A percentile compares a stretch with the other conserved stretches of the same genome.
These are phyloP conservation scores for Hypholoma sublateritium DNA, from an alignment of 768 basidiomycete genomes.

Conservation along the genomic window DNA sequence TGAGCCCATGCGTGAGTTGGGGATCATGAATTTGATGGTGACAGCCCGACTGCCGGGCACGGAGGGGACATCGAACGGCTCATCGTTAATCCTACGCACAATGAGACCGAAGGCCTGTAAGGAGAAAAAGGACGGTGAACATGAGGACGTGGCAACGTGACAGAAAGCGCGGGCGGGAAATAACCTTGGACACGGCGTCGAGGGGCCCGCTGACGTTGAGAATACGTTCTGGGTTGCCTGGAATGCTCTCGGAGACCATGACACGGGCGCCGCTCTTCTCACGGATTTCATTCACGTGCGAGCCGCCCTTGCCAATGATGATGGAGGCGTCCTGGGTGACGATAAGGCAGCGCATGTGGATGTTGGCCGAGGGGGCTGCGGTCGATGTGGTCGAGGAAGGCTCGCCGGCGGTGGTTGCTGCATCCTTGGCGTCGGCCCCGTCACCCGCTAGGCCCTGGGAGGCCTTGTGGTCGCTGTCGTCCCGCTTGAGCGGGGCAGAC, in stretches of 20 bases:
- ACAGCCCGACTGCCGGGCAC: conserved; percentile 98
- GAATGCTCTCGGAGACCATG: conserved; percentile 97
- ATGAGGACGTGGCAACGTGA: not conserved
- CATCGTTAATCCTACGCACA: conserved; percentile 97
- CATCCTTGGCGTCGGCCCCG: conserved; percentile 37
- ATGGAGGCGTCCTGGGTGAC: conserved; percentile 99
- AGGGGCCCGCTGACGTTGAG: conserved; percentile 94
- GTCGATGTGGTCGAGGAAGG: conserved; percentile 43
- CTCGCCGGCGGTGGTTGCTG: conserved; percentile 48
- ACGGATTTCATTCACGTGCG: conserved; percentile 97
- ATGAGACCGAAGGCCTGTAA: conserved; percentile 95
- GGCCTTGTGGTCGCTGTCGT: conserved; percentile 30
- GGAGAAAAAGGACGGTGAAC: conserved; percentile 4
- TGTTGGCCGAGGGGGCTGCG: conserved; percentile 70
- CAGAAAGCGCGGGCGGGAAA: conserved; percentile 20
- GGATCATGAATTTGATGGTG: conserved; percentile 99
- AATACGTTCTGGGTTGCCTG: conserved; percentile 98
- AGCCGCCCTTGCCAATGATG: conserved; percentile 95
- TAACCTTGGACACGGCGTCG: conserved; percentile 97
- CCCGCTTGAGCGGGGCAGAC: conserved; percentile 47
- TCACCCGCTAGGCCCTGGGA: conserved; percentile 16
- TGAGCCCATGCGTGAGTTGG: conserved; percentile 98
- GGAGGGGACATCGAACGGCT: conserved; percentile 96
- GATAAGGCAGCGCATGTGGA: conserved; percentile 97
- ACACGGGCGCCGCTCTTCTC: conserved; percentile 97